phyloP scores from a whole-genome alignment of 2,329 filamentous ascomycete species.

The Aspergillus hortae region DNA sequence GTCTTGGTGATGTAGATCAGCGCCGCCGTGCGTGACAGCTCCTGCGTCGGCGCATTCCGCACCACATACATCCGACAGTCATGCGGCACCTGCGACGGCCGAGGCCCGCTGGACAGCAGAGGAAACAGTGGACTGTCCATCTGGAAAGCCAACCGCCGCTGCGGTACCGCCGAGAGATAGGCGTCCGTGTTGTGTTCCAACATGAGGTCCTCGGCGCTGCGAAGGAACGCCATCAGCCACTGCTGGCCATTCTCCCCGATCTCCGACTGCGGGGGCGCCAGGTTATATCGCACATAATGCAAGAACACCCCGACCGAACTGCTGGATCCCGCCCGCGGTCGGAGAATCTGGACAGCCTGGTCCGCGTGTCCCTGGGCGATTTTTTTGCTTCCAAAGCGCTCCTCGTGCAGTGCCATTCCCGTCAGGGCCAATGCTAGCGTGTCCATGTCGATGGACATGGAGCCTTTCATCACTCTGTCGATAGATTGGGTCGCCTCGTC shows the following conservation, averaged over 20 bases:
- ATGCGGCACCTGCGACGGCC: conserved; percentile 34
- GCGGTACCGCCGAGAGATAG: conserved; percentile 27
- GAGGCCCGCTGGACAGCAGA: conserved; percentile 40
- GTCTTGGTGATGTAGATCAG: conserved; percentile 39
- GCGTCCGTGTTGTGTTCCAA: conserved; percentile 22
- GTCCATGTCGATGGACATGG: conserved; percentile 22
- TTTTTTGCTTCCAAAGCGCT: conserved; percentile 33
- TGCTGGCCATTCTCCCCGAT: conserved; percentile 18
- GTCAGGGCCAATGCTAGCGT: conserved; percentile 31
- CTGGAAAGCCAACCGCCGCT: conserved; percentile 29
- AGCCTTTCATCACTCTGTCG: conserved; percentile 21
- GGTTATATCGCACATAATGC: conserved; percentile 33
- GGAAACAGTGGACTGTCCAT: conserved; percentile 38
- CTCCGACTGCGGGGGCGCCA: conserved; percentile 18
- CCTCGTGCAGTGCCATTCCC: conserved; percentile 37
- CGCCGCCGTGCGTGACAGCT: conserved; percentile 34
- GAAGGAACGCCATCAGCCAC: conserved; percentile 35
- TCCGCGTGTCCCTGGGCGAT: conserved; percentile 26
- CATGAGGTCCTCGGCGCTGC: conserved; percentile 33
- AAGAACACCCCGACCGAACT: conserved; percentile 26
- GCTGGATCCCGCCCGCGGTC: conserved; percentile 24
- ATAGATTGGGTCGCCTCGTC: conserved; percentile 25
- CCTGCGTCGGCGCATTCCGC: conserved; percentile 28
- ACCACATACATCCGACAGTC: conserved; percentile 37
- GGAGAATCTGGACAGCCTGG: conserved; percentile 30